These are phyloP conservation scores for Senna siamea DNA, from an alignment of 306 rosid genomes.

Conservation along the genomic window DNA sequence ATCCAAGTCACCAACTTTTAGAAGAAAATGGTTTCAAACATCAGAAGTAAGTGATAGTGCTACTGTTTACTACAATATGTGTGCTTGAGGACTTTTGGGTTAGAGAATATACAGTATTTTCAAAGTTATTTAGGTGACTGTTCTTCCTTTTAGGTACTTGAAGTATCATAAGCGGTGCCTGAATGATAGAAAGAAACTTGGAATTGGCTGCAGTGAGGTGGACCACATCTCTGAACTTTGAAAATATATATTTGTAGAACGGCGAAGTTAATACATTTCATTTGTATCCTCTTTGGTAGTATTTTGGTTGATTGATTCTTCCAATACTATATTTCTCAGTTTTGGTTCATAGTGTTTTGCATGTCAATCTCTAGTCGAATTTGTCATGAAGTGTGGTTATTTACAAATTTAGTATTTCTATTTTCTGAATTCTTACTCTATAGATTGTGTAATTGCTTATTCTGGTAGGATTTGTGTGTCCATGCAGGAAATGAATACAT, in stretches of 20 bases:
- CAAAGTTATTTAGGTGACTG: constrained; percentile 39
- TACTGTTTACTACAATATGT: constrained; percentile 3
- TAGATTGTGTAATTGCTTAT: constrained; percentile 26
- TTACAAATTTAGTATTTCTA: constrained; percentile 7
- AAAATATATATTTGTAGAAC: constrained; percentile 25
- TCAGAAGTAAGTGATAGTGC: constrained; percentile 73
- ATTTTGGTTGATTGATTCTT: constrained; percentile 14
- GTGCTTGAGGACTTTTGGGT: background rate
- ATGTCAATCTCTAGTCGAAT: background rate
- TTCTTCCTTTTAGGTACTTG: constrained; percentile 71
- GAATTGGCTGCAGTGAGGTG: constrained; percentile 99
- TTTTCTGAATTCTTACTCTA: constrained; percentile 14
- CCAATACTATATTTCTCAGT: constrained; percentile 15
- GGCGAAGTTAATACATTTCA: constrained; percentile 9
- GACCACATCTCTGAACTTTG: constrained; percentile 38
- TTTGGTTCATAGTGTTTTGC: constrained; percentile 1
- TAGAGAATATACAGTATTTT: constrained; percentile 28
- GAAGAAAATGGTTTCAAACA: constrained; percentile 97
- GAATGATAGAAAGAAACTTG: constrained; percentile 89
- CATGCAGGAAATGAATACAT: constrained; percentile 95
- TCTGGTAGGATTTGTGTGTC: constrained; percentile 1
- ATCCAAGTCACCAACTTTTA: constrained; percentile 96
- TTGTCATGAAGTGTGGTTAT: constrained; percentile 11
- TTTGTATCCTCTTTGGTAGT: constrained; percentile 24
- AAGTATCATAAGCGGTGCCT: constrained; percentile 82